A percentile compares a stretch with the other conserved stretches of the same genome.
These are phyloP conservation scores for Arachnopeziza araneosa DNA, from an alignment of 2,329 filamentous ascomycete species.

Conservation along the genomic window DNA sequence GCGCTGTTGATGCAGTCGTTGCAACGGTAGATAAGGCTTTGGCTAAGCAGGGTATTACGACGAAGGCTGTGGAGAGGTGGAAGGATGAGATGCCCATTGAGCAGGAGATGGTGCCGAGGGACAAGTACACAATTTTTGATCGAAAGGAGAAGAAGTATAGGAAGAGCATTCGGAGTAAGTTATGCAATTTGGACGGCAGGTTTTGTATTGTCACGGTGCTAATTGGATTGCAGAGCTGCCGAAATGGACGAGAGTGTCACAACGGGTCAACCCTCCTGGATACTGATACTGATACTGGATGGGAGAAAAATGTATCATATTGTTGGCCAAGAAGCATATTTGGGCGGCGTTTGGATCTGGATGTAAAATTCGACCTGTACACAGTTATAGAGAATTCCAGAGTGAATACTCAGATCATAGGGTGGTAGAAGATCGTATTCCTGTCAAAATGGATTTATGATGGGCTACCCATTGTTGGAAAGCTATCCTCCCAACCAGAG, in stretches of 20 bases:
- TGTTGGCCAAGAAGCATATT: not conserved
- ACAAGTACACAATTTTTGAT: conserved; percentile 98
- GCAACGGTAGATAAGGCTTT: conserved; percentile 76
- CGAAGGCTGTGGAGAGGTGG: conserved; percentile 81
- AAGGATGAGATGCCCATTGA: conserved; percentile 94
- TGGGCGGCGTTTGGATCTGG: not conserved
- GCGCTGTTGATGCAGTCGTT: conserved; percentile 82
- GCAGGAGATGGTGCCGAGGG: conserved; percentile 88
- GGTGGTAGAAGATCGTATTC: not conserved
- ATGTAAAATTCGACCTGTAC: not conserved
- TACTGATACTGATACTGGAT: conserved; percentile 65
- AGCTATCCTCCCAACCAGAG: not conserved
- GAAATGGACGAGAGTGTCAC: conserved; percentile 94
- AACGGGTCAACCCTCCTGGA: conserved; percentile 89
- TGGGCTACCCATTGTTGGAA: not conserved
- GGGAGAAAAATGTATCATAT: not conserved
- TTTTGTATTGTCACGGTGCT: conserved; percentile 1
- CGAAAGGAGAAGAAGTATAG: conserved; percentile 92
- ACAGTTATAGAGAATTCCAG: not conserved
- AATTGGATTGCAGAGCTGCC: conserved; percentile 55
- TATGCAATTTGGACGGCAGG: not conserved
- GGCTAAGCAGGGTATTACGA: conserved; percentile 62
- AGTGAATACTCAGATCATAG: not conserved
- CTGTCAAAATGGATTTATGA: not conserved
- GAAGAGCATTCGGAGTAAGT: conserved; percentile 94